A percentile compares a stretch with the other conserved stretches of the same genome.
phyloP scores from a whole-genome alignment of 2,329 filamentous ascomycete genomes.

The Aspergillus awamori region DNA sequence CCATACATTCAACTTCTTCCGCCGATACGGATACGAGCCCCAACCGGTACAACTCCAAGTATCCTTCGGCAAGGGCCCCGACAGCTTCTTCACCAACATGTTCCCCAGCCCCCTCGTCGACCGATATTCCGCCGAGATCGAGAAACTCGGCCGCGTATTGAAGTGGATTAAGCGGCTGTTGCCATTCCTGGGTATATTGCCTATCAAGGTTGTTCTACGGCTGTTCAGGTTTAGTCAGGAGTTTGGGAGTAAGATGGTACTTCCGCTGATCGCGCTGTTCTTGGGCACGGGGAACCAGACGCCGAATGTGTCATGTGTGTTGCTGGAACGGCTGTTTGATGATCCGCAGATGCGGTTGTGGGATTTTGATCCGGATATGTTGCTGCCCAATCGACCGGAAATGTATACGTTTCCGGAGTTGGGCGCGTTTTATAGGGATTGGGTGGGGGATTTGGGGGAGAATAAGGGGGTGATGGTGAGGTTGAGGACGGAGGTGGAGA shows the following conservation, averaged over 20 bases:
- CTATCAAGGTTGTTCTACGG: conserved; percentile 65
- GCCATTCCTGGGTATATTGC: conserved; percentile 59
- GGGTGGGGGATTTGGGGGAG: conserved; percentile 55
- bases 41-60: conserved; percentile 63
- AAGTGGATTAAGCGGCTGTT: conserved; percentile 59
- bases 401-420: conserved; percentile 66
- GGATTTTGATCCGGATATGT: conserved; percentile 59
- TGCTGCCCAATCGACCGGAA: conserved; percentile 58
- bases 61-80: conserved; percentile 60
- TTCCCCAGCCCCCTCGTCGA: conserved; percentile 60
- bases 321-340: conserved; percentile 64
- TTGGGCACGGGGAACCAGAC: conserved; percentile 76
- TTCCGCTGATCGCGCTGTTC: conserved; percentile 73
- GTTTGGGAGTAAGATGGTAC: conserved; percentile 70
- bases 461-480: conserved; percentile 58
- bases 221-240: conserved; percentile 70
- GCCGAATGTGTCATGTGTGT: conserved; percentile 69
- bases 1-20: conserved; percentile 65
- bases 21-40: conserved; percentile 58
- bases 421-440: conserved; percentile 59
- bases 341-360: conserved; percentile 63
- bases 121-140: conserved; percentile 59
- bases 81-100: conserved; percentile 64
- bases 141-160: conserved; percentile 57
- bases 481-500: conserved; percentile 39